Conservation (phyloP, 2,329 filamentous ascomycete species). For the Colletotrichum tropicicola region DNA sequence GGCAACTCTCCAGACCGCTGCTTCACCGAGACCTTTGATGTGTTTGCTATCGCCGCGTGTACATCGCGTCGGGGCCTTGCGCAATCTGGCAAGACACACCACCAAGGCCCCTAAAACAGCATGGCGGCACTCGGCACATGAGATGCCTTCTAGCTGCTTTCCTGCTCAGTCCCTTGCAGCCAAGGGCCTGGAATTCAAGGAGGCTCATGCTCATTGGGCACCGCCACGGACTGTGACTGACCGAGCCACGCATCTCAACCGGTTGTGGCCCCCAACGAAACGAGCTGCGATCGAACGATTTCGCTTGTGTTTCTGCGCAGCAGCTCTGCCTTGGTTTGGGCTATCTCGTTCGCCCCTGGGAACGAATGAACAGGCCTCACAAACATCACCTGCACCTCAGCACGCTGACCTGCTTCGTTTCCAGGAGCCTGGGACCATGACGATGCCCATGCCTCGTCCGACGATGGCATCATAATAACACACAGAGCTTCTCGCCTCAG, state of each 20-base stretch:
- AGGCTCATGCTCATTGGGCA: neutral
- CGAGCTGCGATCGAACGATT: neutral
- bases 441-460: neutral
- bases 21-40: conserved; percentile 17
- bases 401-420: neutral
- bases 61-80: neutral
- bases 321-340: conserved; percentile 15
- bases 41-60: neutral
- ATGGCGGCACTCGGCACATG: neutral
- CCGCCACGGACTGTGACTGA: neutral
- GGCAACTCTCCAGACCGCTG: neutral
- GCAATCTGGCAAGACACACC: neutral
- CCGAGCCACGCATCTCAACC: neutral
- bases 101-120: neutral
- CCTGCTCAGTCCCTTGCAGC: conserved; percentile 15
- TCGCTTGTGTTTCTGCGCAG: conserved; percentile 5
- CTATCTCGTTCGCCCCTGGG: neutral
- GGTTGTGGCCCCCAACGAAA: too few species aligned
- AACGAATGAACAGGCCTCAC: neutral
- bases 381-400: neutral
- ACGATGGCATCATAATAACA: neutral
- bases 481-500: neutral
- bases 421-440: neutral
- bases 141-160: neutral
- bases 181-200: neutral